Evolutionary conservation across 2,329 filamentous ascomycete species (phyloP).

Genomic region (Diplodia sapinea): DNA sequence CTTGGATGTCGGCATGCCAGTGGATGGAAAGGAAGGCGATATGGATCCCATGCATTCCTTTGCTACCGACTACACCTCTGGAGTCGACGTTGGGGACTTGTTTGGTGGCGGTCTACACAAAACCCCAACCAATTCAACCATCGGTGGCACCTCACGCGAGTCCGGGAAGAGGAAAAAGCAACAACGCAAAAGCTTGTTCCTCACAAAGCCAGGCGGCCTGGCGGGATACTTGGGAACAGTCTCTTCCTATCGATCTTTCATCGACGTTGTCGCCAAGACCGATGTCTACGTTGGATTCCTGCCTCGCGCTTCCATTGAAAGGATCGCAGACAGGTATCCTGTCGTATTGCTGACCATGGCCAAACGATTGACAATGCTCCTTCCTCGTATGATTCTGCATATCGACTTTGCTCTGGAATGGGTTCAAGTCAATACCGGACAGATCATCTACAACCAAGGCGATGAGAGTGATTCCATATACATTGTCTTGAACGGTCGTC

Average conservation of each 20-base stretch:
- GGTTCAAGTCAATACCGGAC: conserved; percentile 94
- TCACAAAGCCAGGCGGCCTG: conserved; percentile 92
- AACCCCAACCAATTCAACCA: conserved; percentile 38
- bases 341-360: conserved; percentile 94
- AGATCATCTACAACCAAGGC: conserved; percentile 90
- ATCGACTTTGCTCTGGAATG: conserved; percentile 99
- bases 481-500: conserved; percentile 90
- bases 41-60: conserved; percentile 53
- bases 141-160: conserved; percentile 32
- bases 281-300: conserved; percentile 98
- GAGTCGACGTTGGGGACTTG: conserved; percentile 46
- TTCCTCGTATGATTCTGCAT: conserved; percentile 88
- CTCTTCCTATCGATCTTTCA: conserved; percentile 93
- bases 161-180: conserved; percentile 54
- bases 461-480: conserved; percentile 99
- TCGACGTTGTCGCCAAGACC: conserved; percentile 95
- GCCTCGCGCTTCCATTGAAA: conserved; percentile 81
- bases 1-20: conserved; percentile 86
- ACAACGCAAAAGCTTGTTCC: conserved; percentile 74
- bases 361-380: conserved; percentile 85
- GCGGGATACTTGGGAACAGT: conserved; percentile 94
- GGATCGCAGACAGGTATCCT: conserved; percentile 90
- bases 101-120: conserved; percentile 36
- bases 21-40: conserved; percentile 63
- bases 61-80: conserved; percentile 40